Evolutionary conservation across 2,329 filamentous ascomycete species (phyloP), one percentile per base, ranked within the genome.

Genomic region (Aspergillaceae sp.): DNA sequence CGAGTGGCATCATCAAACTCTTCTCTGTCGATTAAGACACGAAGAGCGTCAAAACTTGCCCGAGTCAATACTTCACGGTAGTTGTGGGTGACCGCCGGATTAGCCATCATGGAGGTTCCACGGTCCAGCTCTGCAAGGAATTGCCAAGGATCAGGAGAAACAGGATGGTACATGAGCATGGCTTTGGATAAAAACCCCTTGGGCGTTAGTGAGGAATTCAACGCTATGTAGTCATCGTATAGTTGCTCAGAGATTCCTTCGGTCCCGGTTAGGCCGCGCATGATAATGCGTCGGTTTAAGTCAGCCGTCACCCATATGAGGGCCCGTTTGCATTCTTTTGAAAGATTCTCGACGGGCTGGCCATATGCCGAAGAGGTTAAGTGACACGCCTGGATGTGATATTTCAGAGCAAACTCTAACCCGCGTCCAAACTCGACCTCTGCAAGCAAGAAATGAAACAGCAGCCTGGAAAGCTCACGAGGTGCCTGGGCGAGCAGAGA

Each of bases 151-250:
- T 63, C 57, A 6, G 68, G 68, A 26, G 59, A 43, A 4, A 56
- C 59, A 2, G 69, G 69, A 48, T 71, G 67, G 37, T 66, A 67
- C 40, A 72, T 51, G 5, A 55, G 55, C 29, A 68, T 53, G 7
- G 61, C 56, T 11, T 60, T 56, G 4, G 49, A 50, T 43, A 64
- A 50, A n/a, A 62, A 51, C 4, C 55, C 55, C 10, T 49, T 51
- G 8, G 52, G 49, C 10, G 56, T 52, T 26, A 62, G 42, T 6
- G 58, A 42, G 26, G 56, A 55, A 6, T 64, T 50, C 3, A 54
- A 44, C 5, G 56, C 46, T 8, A 53, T 52, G 33, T 63, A 68
- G 6, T 61, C 50, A 28, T 71, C 61, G 45, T 66, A 72, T 6
- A 61, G 41, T 9, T 58, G 33, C 2, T 43, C 44, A 2, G 62